phyloP scores from a whole-genome alignment of 495 filamentous ascomycete species.

The Articulospora tetracladia region DNA sequence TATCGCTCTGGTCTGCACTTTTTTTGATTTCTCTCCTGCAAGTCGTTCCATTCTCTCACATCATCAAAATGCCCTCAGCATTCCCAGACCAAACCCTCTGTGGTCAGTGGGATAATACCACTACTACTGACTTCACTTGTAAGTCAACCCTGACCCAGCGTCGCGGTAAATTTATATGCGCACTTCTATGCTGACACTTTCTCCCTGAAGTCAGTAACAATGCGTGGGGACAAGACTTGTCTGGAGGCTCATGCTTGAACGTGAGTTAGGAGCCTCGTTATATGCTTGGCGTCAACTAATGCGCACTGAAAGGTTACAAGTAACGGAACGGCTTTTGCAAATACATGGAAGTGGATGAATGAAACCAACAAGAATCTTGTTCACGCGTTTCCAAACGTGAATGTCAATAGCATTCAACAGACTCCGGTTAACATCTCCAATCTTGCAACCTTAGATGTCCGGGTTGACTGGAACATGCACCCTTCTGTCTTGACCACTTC shows the following conservation, averaged over 20 bases:
- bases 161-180: background rate
- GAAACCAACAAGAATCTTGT: background rate
- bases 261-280: background rate
- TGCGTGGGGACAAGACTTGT: slow-evolving; percentile 12
- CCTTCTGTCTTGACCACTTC: background rate
- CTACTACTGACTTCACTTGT: background rate
- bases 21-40: background rate
- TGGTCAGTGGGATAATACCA: background rate
- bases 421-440: background rate
- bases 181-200: background rate
- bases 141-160: background rate
- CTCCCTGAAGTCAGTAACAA: slow-evolving; percentile 9
- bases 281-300: background rate
- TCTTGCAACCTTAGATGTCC: slow-evolving; percentile 1
- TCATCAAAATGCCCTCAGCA: background rate
- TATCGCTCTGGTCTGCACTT: background rate
- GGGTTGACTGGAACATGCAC: slow-evolving; percentile 6
- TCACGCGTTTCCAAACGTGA: slow-evolving; percentile 12
- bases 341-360: slow-evolving; percentile 13
- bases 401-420: background rate
- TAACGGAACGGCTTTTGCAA: background rate
- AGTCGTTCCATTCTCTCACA: background rate
- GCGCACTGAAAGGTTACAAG: background rate
- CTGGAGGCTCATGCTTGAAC: slow-evolving; percentile 2
- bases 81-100: background rate